These are phyloP conservation scores for Aspergillus proliferans DNA, from an alignment of 2,329 filamentous ascomycete species.

Conservation along the genomic window DNA sequence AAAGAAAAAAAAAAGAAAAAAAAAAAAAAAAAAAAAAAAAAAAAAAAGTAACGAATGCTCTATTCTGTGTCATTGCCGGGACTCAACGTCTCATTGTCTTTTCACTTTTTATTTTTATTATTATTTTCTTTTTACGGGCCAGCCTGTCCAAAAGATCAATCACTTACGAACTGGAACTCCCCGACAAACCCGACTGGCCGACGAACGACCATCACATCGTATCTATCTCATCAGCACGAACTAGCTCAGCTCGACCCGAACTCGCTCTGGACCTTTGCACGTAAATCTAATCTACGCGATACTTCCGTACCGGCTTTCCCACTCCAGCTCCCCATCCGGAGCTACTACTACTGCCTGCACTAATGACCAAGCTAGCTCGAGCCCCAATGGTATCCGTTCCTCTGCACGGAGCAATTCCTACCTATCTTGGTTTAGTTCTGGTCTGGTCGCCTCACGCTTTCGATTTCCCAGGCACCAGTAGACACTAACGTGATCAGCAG, in stretches of 20 bases:
- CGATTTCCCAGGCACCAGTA: neutral
- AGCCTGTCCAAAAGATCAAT: neutral
- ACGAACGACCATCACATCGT: too few species aligned
- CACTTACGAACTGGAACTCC: neutral
- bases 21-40: slow-evolving; percentile 5
- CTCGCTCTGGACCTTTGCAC: too few species aligned
- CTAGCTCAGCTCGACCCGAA: too few species aligned
- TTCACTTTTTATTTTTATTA: neutral
- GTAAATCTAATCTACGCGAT: too few species aligned
- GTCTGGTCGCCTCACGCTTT: neutral
- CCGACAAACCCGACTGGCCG: neutral
- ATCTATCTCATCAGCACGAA: too few species aligned
- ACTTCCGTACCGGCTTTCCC: too few species aligned
- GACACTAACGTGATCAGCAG: neutral
- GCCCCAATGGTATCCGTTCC: too few species aligned
- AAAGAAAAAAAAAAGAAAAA: neutral
- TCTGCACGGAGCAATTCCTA: too few species aligned
- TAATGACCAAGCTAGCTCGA: too few species aligned
- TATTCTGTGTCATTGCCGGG: neutral
- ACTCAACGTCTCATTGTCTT: neutral
- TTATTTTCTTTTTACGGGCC: neutral
- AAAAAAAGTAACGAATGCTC: neutral
- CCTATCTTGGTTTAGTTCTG: too few species aligned
- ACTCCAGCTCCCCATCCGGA: too few species aligned
- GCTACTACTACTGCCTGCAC: too few species aligned